Percentiles rank a stretch among this genome's conserved stretches.
phyloP scores from a whole-genome alignment of 257 asterid species.

The Nicotiana tomentosiformis region DNA sequence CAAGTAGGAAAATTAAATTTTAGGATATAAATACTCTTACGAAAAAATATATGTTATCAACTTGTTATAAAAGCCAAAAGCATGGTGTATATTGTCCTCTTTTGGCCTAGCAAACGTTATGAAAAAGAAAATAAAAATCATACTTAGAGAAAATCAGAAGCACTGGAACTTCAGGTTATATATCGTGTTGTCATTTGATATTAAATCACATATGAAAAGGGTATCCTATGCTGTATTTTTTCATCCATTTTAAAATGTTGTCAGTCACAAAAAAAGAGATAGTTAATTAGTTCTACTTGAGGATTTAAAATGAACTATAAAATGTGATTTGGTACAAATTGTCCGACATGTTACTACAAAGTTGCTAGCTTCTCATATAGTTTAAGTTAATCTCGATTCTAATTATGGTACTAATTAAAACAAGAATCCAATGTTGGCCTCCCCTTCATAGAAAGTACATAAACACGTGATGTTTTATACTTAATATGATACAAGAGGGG shows the following conservation, averaged over 20 bases:
- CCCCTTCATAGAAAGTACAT: not conserved
- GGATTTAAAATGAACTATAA: not conserved
- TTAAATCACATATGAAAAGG: not conserved
- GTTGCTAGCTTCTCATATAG: not conserved
- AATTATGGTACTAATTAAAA: not conserved
- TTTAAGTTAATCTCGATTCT: not conserved
- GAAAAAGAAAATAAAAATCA: too few relatives aligned
- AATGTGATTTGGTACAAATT: not conserved
- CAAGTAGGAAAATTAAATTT: too few relatives aligned
- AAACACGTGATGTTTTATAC: not conserved
- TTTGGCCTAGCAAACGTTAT: too few relatives aligned
- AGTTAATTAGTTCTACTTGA: not conserved
- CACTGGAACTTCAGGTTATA: too few relatives aligned
- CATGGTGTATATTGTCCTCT: too few relatives aligned
- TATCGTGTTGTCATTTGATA: too few relatives aligned
- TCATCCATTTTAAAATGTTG: not conserved
- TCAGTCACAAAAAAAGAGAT: not conserved
- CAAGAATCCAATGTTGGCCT: not conserved
- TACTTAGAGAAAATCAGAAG: too few relatives aligned
- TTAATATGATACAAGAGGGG: too few relatives aligned
- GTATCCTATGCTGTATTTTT: not conserved
- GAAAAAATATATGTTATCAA: too few relatives aligned
- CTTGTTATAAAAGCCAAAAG: too few relatives aligned
- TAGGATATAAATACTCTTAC: too few relatives aligned
- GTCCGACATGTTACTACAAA: not conserved